Base-by-base conservation (phyloP, 495 filamentous ascomycete genomes). In the Choiromyces venosus region DNA sequence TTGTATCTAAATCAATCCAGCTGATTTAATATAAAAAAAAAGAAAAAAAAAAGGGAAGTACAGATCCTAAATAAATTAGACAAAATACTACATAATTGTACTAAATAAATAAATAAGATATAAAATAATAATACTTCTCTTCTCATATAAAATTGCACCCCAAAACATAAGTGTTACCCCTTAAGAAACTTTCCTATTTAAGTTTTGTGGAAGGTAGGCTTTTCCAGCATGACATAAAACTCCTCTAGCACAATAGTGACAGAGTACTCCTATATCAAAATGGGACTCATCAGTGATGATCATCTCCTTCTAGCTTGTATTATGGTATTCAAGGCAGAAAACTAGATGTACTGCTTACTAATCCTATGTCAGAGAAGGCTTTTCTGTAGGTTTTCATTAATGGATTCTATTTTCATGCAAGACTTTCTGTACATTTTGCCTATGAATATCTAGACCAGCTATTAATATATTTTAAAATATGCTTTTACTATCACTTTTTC, bases 161-260 rank as follows among this genome's bases (percentile, higher is more conserved):
- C 29, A 75, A 65, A 75, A 72, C 37, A 75, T 75, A 0, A 72
- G 65, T 37, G 64, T 67, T 37, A 64, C 46, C 4, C 46, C 69
- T 4, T 16, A 29, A 8, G 10, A 0, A 0, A 75, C 68, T 18
- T 72, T 75, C 8, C 46, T 0, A 6, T 68, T 39, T 0, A 75
- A 9, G 16, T 72, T 68, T 2, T 36, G 3, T 2, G 65, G 10
- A 0, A 69, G 8, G 12, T 66, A 33, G 16, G 12, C 38, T 29
- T 75, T 21, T 18, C 70, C 73, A 18, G 18, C 6, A 0, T 25
- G 19, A 2, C 38, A 4, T 36, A 72, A 4, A 1, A 69, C 70
- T 0, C 65, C 52, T 21, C 21, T n/a, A 10, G 46, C 33, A 5
- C 8, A 12, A 25, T 38, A 6, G 4, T 18, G 33, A 10, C 38